A percentile compares a stretch with the other conserved stretches of the same genome.
Conservation (phyloP, 768 basidiomycete species). For the Naganishia antarctica region DNA sequence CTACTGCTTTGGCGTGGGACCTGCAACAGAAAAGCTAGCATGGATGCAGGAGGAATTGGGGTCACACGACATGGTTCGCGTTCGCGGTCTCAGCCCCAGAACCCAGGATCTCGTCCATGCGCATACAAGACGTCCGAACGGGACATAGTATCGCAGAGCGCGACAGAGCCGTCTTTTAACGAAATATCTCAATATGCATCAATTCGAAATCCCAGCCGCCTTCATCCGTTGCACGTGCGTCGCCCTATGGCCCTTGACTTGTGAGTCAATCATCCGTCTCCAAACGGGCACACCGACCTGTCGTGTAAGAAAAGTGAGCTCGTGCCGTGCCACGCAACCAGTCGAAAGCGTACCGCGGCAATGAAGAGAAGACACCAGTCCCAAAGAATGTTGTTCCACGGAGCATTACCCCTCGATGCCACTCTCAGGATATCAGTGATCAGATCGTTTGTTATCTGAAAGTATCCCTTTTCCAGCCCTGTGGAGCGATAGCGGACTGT, state of each 20-base stretch:
- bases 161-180: no score
- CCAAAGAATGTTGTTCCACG: conserved; percentile 59
- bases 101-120: no score
- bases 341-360: conserved; percentile 50
- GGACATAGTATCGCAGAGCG: no score
- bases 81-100: no score
- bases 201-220: no score
- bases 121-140: no score
- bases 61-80: no score
- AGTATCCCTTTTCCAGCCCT: conserved; percentile 67
- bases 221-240: conserved; percentile 31
- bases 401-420: conserved; percentile 62
- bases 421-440: conserved; percentile 65
- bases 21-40: no score
- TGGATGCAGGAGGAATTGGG: no score
- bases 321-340: neutral
- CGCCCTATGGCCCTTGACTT: conserved; percentile 28
- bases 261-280: conserved; percentile 42
- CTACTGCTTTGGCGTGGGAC: no score
- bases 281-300: conserved; percentile 48
- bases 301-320: conserved; percentile 13
- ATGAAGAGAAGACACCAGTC: conserved; percentile 56
- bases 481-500: no score
- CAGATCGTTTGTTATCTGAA: conserved; percentile 70
- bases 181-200: no score